A percentile compares a stretch with the other conserved stretches of the same genome.
These are phyloP conservation scores for Lichtheimia corymbifera DNA, from an alignment of 371 early-diverging fungal genomes.

Conservation along the genomic window DNA sequence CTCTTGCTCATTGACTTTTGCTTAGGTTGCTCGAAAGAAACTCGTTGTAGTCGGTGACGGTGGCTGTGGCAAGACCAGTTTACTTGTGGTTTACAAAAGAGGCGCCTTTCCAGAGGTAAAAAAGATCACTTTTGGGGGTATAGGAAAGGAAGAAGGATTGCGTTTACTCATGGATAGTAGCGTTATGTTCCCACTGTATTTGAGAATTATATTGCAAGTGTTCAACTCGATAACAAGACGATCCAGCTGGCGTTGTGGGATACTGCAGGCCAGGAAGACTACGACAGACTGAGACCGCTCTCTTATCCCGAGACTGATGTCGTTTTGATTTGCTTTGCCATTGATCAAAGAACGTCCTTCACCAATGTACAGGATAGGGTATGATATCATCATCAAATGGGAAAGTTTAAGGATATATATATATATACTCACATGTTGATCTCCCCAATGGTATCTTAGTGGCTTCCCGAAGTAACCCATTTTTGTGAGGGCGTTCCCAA, in stretches of 20 bases:
- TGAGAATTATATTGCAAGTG: constrained; percentile 70
- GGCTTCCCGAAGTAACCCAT: constrained; percentile 85
- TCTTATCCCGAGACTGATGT: constrained; percentile 79
- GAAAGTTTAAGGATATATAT: background rate
- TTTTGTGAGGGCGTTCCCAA: constrained; percentile 84
- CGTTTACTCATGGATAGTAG: constrained; percentile 16
- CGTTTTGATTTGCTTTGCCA: constrained; percentile 70
- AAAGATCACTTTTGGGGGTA: constrained; percentile 17
- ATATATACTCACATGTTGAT: background rate
- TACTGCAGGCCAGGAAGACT: constrained; percentile 91
- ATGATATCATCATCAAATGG: constrained; percentile 10
- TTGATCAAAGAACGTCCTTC: constrained; percentile 67
- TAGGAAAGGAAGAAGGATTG: background rate
- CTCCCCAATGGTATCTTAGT: constrained; percentile 42
- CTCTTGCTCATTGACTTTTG: background rate
- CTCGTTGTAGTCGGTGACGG: constrained; percentile 66
- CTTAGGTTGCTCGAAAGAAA: constrained; percentile 48
- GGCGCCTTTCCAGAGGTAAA: constrained; percentile 83
- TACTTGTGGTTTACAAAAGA: constrained; percentile 80
- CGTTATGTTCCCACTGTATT: constrained; percentile 77
- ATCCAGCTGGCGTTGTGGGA: constrained; percentile 73
- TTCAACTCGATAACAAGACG: constrained; percentile 59
- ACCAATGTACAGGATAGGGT: constrained; percentile 65
- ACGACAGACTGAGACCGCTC: constrained; percentile 79
- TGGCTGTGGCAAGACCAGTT: constrained; percentile 87